Evolutionary conservation across 129 eudicot species (phyloP).

Genomic region (Flaveria bidentis): DNA sequence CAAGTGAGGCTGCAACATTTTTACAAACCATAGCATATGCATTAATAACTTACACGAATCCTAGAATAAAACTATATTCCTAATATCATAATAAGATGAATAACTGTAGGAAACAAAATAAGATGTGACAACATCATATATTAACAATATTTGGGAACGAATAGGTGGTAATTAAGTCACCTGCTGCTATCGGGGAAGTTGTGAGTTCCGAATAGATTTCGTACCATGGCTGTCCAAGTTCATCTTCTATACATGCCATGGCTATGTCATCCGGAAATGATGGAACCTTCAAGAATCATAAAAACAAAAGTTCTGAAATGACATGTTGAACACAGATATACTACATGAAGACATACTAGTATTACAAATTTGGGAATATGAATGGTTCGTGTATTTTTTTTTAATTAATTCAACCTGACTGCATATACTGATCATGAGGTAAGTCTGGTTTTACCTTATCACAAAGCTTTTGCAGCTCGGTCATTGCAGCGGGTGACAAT

Average conservation of each 20-base stretch:
- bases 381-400: neutral
- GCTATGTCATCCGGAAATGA: conserved; percentile 99
- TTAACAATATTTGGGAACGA: neutral
- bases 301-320: conserved; percentile 18
- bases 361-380: neutral
- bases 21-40: conserved; percentile 14
- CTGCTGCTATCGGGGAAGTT: conserved; percentile 98
- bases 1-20: conserved; percentile 85
- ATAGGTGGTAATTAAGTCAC: conserved; percentile 48
- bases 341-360: conserved; percentile 6
- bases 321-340: conserved; percentile 2
- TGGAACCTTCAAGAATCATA: conserved; percentile 67
- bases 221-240: conserved; percentile 94
- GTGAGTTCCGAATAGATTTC: conserved; percentile 91
- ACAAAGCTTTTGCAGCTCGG: conserved; percentile 96
- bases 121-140: neutral
- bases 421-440: conserved; percentile 14
- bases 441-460: conserved; percentile 63
- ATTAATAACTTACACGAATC: conserved; percentile 6
- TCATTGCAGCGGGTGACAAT: conserved; percentile 93
- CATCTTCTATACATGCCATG: conserved; percentile 94
- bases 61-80: neutral
- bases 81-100: neutral
- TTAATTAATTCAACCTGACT: neutral
- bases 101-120: neutral